Conservation (phyloP, 106 monocot species). For the Phalaenopsis aphrodite region DNA sequence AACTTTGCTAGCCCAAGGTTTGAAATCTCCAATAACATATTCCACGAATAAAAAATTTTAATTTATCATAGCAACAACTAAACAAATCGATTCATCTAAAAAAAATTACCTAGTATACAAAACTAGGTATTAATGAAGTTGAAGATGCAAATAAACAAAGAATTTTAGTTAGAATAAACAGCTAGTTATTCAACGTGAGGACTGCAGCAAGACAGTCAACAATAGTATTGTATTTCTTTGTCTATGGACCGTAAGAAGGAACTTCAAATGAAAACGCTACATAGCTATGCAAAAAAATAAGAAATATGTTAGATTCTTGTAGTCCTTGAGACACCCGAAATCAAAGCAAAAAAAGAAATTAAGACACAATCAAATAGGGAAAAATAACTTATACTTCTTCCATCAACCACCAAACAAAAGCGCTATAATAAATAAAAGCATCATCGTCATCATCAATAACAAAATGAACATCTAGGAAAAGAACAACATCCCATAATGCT, state of each 20-base stretch:
- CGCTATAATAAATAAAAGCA: background rate
- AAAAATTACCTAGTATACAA: background rate
- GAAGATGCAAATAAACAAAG: background rate
- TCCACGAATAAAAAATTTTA: background rate
- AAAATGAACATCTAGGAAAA: background rate
- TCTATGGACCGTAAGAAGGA: background rate
- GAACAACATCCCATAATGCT: background rate
- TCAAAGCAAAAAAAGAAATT: background rate
- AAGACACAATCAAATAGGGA: background rate
- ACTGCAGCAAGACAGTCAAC: no score
- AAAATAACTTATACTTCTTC: background rate
- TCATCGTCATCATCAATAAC: background rate
- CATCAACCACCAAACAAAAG: background rate
- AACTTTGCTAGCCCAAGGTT: background rate
- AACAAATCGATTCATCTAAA: background rate
- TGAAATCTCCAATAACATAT: background rate
- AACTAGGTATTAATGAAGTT: background rate
- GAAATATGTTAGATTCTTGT: background rate
- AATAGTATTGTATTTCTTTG: no score
- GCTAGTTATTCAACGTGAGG: background rate
- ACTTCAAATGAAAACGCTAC: background rate
- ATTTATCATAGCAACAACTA: background rate
- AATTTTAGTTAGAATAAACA: constrained; percentile 1
- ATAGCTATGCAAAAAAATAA: no score
- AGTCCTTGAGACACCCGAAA: background rate